A percentile compares a stretch with the other conserved stretches of the same genome.
phyloP scores from a whole-genome alignment of 129 eudicot species.

The Saussurea involucrata region DNA sequence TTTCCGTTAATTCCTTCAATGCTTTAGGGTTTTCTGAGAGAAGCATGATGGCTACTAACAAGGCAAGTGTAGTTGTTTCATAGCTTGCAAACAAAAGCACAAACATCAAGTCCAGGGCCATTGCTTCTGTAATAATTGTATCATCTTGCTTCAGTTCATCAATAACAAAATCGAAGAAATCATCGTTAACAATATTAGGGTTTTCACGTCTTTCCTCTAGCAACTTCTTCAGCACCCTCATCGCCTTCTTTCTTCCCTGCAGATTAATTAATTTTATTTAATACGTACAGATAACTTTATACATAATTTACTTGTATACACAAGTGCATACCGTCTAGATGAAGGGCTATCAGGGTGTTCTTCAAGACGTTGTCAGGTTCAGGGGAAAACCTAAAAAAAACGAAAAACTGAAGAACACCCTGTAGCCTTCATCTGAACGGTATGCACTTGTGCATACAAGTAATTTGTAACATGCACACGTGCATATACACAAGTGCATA shows the following conservation, averaged over 20 bases:
- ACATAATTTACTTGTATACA: too few species aligned
- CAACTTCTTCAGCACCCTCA: conserved; percentile 56
- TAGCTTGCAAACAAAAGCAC: conserved; percentile 75
- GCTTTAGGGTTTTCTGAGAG: conserved; percentile 55
- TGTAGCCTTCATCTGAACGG: not conserved
- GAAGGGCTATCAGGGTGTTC: too few species aligned
- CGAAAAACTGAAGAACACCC: not conserved
- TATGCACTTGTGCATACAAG: not conserved
- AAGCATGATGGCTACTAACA: conserved; percentile 54
- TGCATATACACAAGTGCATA: too few species aligned
- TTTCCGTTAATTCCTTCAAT: conserved; percentile 50
- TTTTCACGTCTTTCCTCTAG: conserved; percentile 58
- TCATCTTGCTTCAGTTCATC: conserved; percentile 56
- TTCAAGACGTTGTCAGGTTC: too few species aligned
- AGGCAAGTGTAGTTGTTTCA: conserved; percentile 64
- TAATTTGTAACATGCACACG: too few species aligned
- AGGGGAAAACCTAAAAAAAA: not conserved
- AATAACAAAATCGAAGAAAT: conserved; percentile 71
- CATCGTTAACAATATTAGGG: conserved; percentile 41
- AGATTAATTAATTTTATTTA: conserved; percentile 4
- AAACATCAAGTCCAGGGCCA: conserved; percentile 80
- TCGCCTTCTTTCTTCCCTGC: conserved; percentile 76
- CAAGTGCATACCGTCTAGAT: too few species aligned
- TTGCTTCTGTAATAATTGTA: conserved; percentile 58
- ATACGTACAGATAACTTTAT: too few species aligned